Base-by-base conservation (phyloP, 345 rosid species). In the Geranium brycei region DNA sequence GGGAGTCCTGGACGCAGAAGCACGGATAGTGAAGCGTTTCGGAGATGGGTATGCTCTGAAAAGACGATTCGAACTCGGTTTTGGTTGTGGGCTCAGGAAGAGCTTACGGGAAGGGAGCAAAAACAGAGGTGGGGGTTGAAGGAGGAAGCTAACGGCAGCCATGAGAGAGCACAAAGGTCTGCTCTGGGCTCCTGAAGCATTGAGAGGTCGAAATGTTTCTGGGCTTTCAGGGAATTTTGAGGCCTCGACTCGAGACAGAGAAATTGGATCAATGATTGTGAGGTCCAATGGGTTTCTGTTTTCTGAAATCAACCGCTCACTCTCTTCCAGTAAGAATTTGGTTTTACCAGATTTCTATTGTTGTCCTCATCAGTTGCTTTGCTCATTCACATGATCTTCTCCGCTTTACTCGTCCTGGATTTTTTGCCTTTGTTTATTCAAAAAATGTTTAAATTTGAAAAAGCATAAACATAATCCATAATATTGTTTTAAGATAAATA, bases 121-220 rank as follows among this genome's bases (percentile, higher is more conserved):
- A 30, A 71, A 35, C 41, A 35, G 41, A 30, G 61, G 67, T 69
- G 64, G 56, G 60, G 51, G 78, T 76, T 13, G 64, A 19, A 4
- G 66, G 71, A 75, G 17, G 66, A 64, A 76, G 75, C 57, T 57
- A 41, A 64, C 47, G n/a, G 81, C 67, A 32, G 89, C 85, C 96
- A 88, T 84, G 59, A 72, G 19, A 30, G 60, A 19, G 60, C 60
- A 7, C 68, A 14, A 68, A 58, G 66, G 55, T 35, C 41, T 35
- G 41, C 5, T 35, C 7, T 35, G 66, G 61, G 64, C 11, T 1
- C 13, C 63, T 67, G 74, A 31, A 62, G 73, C 81, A 76, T 66
- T 60, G 47, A 58, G 38, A 63, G 66, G 62, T 28, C 18, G 5
- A 13, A 47, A 47, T 13, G 7, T 47, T 47, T 47, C 53, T 47